Conservation (phyloP, 2,329 filamentous ascomycete genomes). For the Trichoderma sp. region DNA sequence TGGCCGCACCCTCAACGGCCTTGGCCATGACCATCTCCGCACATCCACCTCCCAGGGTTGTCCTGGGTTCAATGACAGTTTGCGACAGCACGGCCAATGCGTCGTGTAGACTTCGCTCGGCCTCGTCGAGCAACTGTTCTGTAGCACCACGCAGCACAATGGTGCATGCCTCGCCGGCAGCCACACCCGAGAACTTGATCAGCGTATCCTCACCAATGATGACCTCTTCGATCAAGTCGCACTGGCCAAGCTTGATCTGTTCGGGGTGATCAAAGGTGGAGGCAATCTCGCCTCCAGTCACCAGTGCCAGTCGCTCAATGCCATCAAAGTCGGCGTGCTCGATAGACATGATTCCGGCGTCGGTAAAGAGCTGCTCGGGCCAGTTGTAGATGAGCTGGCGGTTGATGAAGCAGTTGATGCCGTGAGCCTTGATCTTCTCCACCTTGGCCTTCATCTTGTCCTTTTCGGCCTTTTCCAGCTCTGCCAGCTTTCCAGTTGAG, state of each 20-base stretch:
- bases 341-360: conserved; percentile 96
- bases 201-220: conserved; percentile 98
- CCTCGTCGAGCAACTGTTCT: conserved; percentile 94
- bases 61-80: conserved; percentile 90
- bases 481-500: conserved; percentile 94
- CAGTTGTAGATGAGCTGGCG: conserved; percentile 99
- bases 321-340: conserved; percentile 99
- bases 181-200: conserved; percentile 95
- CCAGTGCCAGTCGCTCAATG: conserved; percentile 88
- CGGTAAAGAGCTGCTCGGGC: conserved; percentile 97
- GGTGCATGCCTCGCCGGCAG: conserved; percentile 90
- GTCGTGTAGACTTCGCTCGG: conserved; percentile 93
- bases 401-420: conserved; percentile 99
- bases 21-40: conserved; percentile 99
- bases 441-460: conserved; percentile 99
- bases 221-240: conserved; percentile 93
- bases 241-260: conserved; percentile 91
- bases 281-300: conserved; percentile 95
- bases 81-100: conserved; percentile 94
- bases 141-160: conserved; percentile 95
- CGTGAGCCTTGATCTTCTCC: conserved; percentile 96
- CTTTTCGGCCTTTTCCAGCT: conserved; percentile 94
- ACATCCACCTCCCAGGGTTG: conserved; percentile 91
- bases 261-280: conserved; percentile 98
- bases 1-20: conserved; percentile 89